A percentile compares a stretch with the other conserved stretches of the same genome.
These are phyloP conservation scores for Pichia sp. DNA, from an alignment of 1,139 yeast species.

Conservation along the genomic window DNA sequence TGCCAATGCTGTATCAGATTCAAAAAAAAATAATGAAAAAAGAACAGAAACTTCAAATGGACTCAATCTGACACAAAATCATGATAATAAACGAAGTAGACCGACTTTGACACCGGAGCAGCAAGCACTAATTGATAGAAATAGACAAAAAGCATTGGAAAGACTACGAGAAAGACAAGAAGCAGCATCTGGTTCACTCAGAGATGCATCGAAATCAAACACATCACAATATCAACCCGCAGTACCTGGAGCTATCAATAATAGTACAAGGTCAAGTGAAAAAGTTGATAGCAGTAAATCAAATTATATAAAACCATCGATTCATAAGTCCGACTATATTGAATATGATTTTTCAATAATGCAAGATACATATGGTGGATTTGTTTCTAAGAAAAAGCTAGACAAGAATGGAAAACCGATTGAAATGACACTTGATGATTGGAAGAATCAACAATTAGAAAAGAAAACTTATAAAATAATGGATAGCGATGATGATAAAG, in stretches of 20 bases:
- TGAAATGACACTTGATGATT: slow-evolving; percentile 58
- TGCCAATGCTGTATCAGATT: background rate
- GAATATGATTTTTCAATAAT: slow-evolving; percentile 89
- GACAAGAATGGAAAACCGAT: slow-evolving; percentile 26
- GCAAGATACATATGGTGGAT: slow-evolving; percentile 87
- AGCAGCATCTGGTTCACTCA: slow-evolving; percentile 25
- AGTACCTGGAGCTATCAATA: slow-evolving; percentile 2
- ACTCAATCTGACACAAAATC: background rate
- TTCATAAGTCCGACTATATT: slow-evolving; percentile 65
- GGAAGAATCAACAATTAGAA: slow-evolving; percentile 61
- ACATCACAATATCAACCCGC: slow-evolving; percentile 4
- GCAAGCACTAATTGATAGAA: slow-evolving; percentile 44
- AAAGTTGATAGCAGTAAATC: background rate
- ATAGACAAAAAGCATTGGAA: slow-evolving; percentile 53
- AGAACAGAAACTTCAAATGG: background rate
- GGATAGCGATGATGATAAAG: slow-evolving; percentile 2
- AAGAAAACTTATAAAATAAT: slow-evolving; percentile 23
- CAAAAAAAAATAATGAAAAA: background rate
- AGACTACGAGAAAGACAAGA: slow-evolving; percentile 38
- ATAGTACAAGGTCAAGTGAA: background rate
- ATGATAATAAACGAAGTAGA: slow-evolving; percentile 2
- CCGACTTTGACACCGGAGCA: slow-evolving; percentile 47
- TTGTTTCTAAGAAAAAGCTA: slow-evolving; percentile 40
- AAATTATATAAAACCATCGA: slow-evolving; percentile 34
- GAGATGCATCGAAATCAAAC: slow-evolving; percentile 32